These are phyloP conservation scores for Acephala macrosclerotiorum DNA, from an alignment of 2,329 filamentous ascomycete genomes.

Conservation along the genomic window DNA sequence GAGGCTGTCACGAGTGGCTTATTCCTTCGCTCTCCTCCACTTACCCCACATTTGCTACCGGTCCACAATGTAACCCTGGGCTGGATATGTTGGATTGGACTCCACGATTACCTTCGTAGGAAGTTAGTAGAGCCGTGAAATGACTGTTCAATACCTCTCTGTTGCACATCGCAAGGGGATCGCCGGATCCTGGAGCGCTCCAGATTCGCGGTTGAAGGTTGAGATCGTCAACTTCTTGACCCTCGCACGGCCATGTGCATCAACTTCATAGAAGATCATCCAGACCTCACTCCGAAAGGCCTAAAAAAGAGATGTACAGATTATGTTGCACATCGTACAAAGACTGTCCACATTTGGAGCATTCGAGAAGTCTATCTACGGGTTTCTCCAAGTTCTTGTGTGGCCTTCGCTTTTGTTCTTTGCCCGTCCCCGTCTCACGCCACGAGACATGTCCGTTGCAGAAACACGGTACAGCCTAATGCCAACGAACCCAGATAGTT, in stretches of 20 bases:
- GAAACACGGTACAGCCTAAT: slow-evolving; percentile 2
- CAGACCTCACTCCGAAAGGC: not conserved
- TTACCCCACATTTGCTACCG: not conserved
- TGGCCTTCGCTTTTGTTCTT: not conserved
- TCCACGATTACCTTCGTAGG: slow-evolving; percentile 2
- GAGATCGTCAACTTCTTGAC: slow-evolving; percentile 4
- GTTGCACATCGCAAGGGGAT: slow-evolving; percentile 13
- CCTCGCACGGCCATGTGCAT: slow-evolving; percentile 8
- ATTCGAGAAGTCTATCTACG: slow-evolving; percentile 16
- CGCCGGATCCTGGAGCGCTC: slow-evolving; percentile 8
- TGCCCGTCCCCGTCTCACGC: not conserved
- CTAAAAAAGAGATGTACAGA: not conserved
- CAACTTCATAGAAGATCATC: slow-evolving; percentile 1
- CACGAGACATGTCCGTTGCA: not conserved
- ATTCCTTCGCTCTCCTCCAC: not conserved
- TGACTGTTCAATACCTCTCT: slow-evolving; percentile 6
- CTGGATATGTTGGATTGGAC: slow-evolving; percentile 6
- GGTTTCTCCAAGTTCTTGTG: not conserved
- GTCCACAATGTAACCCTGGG: slow-evolving; percentile 3
- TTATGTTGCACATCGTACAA: slow-evolving; percentile 16
- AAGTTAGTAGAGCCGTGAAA: not conserved
- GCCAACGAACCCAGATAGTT: no score
- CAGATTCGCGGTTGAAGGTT: not conserved
- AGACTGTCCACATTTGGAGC: slow-evolving; percentile 19
- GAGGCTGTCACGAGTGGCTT: slow-evolving; percentile 8